Conservation (phyloP, 768 basidiomycete species). For the Lactarius pseudohatsudake region DNA sequence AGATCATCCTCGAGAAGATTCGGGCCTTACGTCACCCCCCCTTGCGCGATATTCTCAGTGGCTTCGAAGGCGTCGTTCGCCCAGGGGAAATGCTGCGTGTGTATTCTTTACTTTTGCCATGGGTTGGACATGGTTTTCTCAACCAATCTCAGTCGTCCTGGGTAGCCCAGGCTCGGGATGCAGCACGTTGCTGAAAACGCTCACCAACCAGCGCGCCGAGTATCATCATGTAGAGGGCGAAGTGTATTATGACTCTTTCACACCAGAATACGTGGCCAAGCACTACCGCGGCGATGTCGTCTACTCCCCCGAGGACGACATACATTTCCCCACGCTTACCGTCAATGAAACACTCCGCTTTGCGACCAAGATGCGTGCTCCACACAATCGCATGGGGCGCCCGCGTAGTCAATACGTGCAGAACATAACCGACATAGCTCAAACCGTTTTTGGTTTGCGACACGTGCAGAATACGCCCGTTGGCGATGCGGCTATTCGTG, state of each 20-base stretch:
- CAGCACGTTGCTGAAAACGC: slow-evolving; percentile 75
- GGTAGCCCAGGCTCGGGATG: slow-evolving; percentile 87
- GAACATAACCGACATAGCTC: slow-evolving; percentile 50
- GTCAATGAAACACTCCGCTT: slow-evolving; percentile 75
- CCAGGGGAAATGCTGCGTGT: slow-evolving; percentile 70
- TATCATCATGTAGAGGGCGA: slow-evolving; percentile 69
- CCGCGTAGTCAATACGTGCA: slow-evolving; percentile 46
- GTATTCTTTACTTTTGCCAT: slow-evolving; percentile 34
- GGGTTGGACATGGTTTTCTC: background rate
- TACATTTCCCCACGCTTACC: slow-evolving; percentile 82
- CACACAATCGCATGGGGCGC: slow-evolving; percentile 50
- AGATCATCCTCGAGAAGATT: slow-evolving; percentile 44
- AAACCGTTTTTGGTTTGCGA: slow-evolving; percentile 72
- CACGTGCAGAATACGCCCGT: slow-evolving; percentile 72
- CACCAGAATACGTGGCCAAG: slow-evolving; percentile 59
- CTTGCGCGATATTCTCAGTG: slow-evolving; percentile 51
- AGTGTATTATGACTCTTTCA: slow-evolving; percentile 74
- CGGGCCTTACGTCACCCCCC: slow-evolving; percentile 57
- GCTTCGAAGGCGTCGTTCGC: slow-evolving; percentile 55
- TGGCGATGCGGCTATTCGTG: slow-evolving; percentile 73
- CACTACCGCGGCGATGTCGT: slow-evolving; percentile 77
- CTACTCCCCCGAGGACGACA: slow-evolving; percentile 82
- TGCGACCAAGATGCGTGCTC: slow-evolving; percentile 66
- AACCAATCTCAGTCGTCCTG: slow-evolving; percentile 59
- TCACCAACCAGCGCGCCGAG: slow-evolving; percentile 73